Base-by-base conservation (phyloP, 768 basidiomycete genomes). In the Gautieria morchelliformis region DNA sequence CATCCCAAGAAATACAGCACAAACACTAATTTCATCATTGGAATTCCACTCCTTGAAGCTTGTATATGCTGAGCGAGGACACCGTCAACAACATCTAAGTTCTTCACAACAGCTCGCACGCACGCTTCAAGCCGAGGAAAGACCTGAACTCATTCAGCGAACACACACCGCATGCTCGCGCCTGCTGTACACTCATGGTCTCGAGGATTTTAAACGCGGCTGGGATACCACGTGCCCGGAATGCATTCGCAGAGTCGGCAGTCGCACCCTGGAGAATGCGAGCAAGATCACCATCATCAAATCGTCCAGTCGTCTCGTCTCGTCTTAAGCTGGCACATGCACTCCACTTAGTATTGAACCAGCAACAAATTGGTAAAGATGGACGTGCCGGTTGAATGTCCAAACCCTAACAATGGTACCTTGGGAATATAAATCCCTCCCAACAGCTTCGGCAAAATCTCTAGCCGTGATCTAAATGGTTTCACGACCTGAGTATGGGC, bases 21-120 rank as follows among this genome's bases (percentile, higher is more conserved):
- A 32, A 30, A 62, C 61, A 4, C 84, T 83, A 41, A 93, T 80
- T 52, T 82, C 80, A 3, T 78, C 75, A 60, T 89, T 66, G 0
- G 84, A 76, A 66, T 93, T 93, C 90, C 90, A 93, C 63, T 93
- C 89, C 61, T 78, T 67, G 75, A 93, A 93, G 48, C 63, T 78
- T 5, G 74, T 66, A 68, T 83, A 90, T 0, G 82, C 87, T 90
- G 41, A 48, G 12, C 30, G 7, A 8, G 24, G 9, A 40, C 14
- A 20, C 30, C 33, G 33, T 57, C 15, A 49, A 67, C 59, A 10
- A 40, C 3, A 4, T 24, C 19, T 24, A 39, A 3, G 15, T 0
- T n/a, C 3, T 2, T 48, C 20, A 33, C 35, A 37, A 22, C 12
- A 44, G 44, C 27, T 1, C 8, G 39, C 24, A 66, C 81, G 63